Evolutionary conservation across 768 basidiomycete species (phyloP).

Genomic region (Tricholoma matsutake): DNA sequence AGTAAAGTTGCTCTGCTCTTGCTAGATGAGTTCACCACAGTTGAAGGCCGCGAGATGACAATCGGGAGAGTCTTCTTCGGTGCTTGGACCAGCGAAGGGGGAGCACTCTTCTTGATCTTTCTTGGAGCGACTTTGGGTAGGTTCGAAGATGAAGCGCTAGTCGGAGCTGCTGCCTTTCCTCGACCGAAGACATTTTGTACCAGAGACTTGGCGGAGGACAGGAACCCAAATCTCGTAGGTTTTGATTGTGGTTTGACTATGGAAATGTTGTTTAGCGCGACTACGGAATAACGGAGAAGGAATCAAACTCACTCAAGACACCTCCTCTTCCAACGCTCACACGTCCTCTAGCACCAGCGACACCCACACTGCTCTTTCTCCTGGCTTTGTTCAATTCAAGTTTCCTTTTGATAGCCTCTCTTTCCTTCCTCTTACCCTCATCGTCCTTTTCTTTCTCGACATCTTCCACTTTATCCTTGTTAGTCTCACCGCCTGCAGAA

Average conservation of each 20-base stretch:
- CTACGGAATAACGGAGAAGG: not conserved
- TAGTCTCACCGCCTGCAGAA: slow-evolving; percentile 24
- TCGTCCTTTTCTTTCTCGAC: slow-evolving; percentile 39
- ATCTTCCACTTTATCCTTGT: slow-evolving; percentile 31
- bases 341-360: slow-evolving; percentile 33
- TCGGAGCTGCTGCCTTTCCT: slow-evolving; percentile 33
- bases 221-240: slow-evolving; percentile 64
- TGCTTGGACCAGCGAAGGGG: slow-evolving; percentile 9
- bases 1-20: slow-evolving; percentile 17
- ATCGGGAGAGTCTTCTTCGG: slow-evolving; percentile 11
- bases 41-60: slow-evolving; percentile 18
- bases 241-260: slow-evolving; percentile 42
- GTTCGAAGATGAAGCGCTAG: slow-evolving; percentile 19
- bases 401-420: slow-evolving; percentile 58
- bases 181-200: slow-evolving; percentile 75
- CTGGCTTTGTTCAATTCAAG: slow-evolving; percentile 65
- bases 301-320: slow-evolving; percentile 36
- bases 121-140: slow-evolving; percentile 8
- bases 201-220: slow-evolving; percentile 67
- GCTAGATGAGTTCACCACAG: slow-evolving; percentile 12
- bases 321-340: slow-evolving; percentile 38
- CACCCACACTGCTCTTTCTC: slow-evolving; percentile 65
- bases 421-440: slow-evolving; percentile 47
- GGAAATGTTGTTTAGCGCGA: slow-evolving; percentile 6
- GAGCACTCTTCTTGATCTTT: slow-evolving; percentile 6